phyloP scores from a whole-genome alignment of 306 rosid species.

The Lablab purpureus region DNA sequence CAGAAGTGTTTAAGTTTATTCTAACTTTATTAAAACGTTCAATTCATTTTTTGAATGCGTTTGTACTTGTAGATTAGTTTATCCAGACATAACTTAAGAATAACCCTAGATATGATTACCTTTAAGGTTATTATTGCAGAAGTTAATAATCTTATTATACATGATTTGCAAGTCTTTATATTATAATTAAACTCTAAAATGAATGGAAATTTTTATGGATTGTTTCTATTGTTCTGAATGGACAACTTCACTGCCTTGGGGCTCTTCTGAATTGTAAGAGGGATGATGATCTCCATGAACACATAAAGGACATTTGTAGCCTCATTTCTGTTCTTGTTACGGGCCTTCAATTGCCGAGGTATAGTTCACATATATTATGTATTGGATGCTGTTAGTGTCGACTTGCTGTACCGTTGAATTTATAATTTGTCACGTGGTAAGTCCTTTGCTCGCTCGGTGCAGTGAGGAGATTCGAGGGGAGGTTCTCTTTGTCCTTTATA shows the following conservation, averaged over 20 bases:
- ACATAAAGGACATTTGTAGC: conserved; percentile 59
- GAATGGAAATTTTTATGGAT: conserved; percentile 10
- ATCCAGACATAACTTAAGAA: too few species aligned
- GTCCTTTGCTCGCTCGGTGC: conserved; percentile 40
- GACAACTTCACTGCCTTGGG: conserved; percentile 89
- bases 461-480: conserved; percentile 96
- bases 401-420: background rate
- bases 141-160: background rate
- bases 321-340: conserved; percentile 74
- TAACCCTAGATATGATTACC: too few species aligned
- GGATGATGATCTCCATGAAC: conserved; percentile 59
- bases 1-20: background rate
- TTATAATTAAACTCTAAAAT: background rate
- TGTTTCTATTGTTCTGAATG: conserved; percentile 35
- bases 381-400: background rate
- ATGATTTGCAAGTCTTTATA: background rate
- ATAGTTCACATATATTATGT: background rate
- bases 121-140: too few species aligned
- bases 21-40: background rate
- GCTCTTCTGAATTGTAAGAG: conserved; percentile 70
- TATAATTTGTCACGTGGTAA: conserved; percentile 14
- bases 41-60: background rate
- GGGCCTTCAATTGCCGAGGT: conserved; percentile 95
- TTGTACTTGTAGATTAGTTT: too few species aligned
- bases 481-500: conserved; percentile 82